phyloP scores from a whole-genome alignment of 1,139 yeast species.

The Kodamaea alishanica region DNA sequence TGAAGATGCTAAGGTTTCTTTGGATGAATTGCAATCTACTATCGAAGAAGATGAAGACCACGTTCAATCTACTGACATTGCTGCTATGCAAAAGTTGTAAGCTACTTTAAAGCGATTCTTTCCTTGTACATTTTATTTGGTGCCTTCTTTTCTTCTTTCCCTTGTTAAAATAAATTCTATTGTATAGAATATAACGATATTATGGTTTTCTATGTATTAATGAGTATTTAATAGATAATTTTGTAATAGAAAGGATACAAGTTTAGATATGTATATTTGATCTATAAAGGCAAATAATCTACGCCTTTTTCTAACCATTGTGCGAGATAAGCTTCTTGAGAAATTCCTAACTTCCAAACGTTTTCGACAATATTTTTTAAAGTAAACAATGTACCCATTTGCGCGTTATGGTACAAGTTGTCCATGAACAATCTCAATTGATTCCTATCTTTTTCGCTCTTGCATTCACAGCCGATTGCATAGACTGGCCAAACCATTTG shows the following conservation, averaged over 20 bases:
- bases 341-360: constrained; percentile 38
- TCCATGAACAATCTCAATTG: constrained; percentile 31
- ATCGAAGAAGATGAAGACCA: constrained; percentile 98
- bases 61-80: constrained; percentile 97
- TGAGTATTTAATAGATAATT: constrained; percentile 59
- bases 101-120: constrained; percentile 12
- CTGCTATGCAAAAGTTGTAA: constrained; percentile 97
- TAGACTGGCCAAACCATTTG: constrained; percentile 62
- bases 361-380: constrained; percentile 36
- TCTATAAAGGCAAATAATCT: constrained; percentile 45
- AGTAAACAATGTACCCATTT: constrained; percentile 49
- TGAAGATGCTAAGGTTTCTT: constrained; percentile 93
- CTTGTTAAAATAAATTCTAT: constrained; percentile 13
- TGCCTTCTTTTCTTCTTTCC: constrained; percentile 8
- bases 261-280: constrained; percentile 13
- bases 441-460: constrained; percentile 25
- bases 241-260: no score
- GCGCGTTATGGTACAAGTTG: constrained; percentile 41
- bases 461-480: constrained; percentile 43
- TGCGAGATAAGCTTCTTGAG: constrained; percentile 38
- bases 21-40: constrained; percentile 78
- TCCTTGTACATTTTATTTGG: constrained; percentile 8
- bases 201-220: constrained; percentile 11
- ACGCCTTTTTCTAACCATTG: constrained; percentile 48
- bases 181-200: constrained; percentile 14